A percentile compares a stretch with the other conserved stretches of the same genome.
These are phyloP conservation scores for Alternaria sp. DNA, from an alignment of 2,329 filamentous ascomycete species.

Conservation along the genomic window DNA sequence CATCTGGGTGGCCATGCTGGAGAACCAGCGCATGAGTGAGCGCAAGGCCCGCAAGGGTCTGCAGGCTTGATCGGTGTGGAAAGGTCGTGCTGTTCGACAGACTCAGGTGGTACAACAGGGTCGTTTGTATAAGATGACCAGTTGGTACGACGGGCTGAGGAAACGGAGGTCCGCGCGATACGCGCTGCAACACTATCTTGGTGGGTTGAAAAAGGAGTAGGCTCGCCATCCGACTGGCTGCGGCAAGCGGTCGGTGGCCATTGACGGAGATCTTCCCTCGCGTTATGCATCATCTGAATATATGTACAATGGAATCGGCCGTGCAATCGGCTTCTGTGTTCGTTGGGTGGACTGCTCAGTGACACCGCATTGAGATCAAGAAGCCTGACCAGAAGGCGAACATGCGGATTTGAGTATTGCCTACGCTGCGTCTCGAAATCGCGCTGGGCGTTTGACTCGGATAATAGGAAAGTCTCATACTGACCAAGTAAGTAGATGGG, in stretches of 20 bases:
- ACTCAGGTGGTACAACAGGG: not conserved
- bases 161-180: not conserved
- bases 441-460: not conserved
- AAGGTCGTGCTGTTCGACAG: not conserved
- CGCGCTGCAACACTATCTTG: not conserved
- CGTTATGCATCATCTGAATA: not conserved
- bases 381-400: not conserved
- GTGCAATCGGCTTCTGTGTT: not conserved
- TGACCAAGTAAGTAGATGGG: not conserved
- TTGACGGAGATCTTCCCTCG: not conserved
- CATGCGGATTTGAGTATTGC: not conserved
- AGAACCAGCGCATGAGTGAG: conserved; percentile 26
- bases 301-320: not conserved
- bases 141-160: not conserved
- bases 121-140: not conserved
- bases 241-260: not conserved
- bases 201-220: not conserved
- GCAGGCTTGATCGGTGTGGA: conserved; percentile 8
- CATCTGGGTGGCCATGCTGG: conserved; percentile 28
- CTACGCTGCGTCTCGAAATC: not conserved
- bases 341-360: not conserved
- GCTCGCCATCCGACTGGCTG: not conserved
- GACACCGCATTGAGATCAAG: not conserved
- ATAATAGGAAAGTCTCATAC: not conserved
- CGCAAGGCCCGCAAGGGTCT: conserved; percentile 11